These are phyloP conservation scores for Dinochytrium kinnereticum DNA, from an alignment of 371 early-diverging fungal genomes.

Conservation along the genomic window DNA sequence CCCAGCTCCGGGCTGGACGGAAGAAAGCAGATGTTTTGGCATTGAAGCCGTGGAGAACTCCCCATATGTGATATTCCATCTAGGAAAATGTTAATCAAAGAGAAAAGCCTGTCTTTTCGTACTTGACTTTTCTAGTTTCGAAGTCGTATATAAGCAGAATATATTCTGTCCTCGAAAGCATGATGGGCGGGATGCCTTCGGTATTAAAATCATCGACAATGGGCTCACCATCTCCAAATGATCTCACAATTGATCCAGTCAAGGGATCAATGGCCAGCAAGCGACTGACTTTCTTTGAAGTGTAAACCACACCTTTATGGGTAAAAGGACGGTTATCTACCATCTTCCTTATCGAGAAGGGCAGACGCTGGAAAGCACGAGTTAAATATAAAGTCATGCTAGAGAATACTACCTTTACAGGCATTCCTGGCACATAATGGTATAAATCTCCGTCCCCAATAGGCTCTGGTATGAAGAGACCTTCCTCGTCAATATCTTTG, in stretches of 20 bases:
- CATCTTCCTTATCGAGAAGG: constrained; percentile 71
- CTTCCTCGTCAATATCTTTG: constrained; percentile 9
- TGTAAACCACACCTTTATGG: constrained; percentile 65
- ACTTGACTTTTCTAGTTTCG: constrained; percentile 32
- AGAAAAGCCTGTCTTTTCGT: constrained; percentile 9
- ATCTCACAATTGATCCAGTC: constrained; percentile 65
- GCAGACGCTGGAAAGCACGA: constrained; percentile 67
- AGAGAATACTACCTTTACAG: constrained; percentile 55
- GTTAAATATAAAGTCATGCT: not conserved
- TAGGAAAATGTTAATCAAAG: not conserved
- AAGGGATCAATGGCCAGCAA: constrained; percentile 74
- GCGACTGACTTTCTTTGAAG: constrained; percentile 68
- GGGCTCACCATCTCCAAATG: constrained; percentile 56
- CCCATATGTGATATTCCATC: constrained; percentile 51
- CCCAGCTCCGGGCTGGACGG: not conserved
- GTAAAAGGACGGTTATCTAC: constrained; percentile 67
- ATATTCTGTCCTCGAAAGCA: constrained; percentile 44
- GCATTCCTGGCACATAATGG: constrained; percentile 61
- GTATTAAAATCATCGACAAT: constrained; percentile 22
- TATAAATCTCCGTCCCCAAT: constrained; percentile 75
- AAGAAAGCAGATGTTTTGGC: constrained; percentile 13
- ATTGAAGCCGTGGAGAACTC: constrained; percentile 40
- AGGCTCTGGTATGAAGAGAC: constrained; percentile 81
- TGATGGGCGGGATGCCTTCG: constrained; percentile 19
- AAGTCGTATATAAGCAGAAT: constrained; percentile 38